Base-by-base conservation (phyloP, 2,329 filamentous ascomycete genomes). In the Stromatinia cepivora region DNA sequence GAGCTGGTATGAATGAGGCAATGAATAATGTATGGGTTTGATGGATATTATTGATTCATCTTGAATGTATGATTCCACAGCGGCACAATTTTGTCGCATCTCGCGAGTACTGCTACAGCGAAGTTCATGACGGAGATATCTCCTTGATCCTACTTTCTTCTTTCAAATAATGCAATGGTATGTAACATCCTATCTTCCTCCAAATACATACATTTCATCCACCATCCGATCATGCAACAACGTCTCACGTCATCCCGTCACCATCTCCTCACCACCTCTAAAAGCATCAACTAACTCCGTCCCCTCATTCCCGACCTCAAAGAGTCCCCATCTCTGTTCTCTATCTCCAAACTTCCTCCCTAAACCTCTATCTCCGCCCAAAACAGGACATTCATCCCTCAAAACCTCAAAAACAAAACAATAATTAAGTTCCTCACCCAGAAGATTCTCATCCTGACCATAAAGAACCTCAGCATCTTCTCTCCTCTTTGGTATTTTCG, bases 311-410 rank as follows among this genome's bases (percentile, higher is more conserved):
- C 75, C 73, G 15, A 85, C 75, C 39, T 82, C 81, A 11, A 88
- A 81, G 3, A 81, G 81, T 0, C 79, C 81, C 86, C 86, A 88
- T 54, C 82, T 80, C 80, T 86, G 83, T 77, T 88, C 86, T 65
- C 86, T 79, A 36, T 71, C 74, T 4, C 77, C 79, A 70, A 78
- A 80, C 28, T 56, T 73, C 1, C 69, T 67, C 48, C 66, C 57
- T 28, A 54, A 13, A 8, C n/a, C 31, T 34, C 54, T 50, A 31
- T 66, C 52, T 61, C 54, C 13, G 13, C 59, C 28, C 45, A 72
- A 48, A 42, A 71, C 67, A 3, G 74, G 71, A n/a, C 69, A 69
- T 63, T 79, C 77, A 67, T 78, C 77, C 17, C 73, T 77, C 6
- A 78, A 58, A 11, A 79, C 72, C 61, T 78, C 77, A 9, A 77